Percentiles rank a stretch among this genome's conserved stretches.
These are phyloP conservation scores for Agroathelia rolfsii DNA, from an alignment of 1,284 basidiomycete species.

Conservation along the genomic window DNA sequence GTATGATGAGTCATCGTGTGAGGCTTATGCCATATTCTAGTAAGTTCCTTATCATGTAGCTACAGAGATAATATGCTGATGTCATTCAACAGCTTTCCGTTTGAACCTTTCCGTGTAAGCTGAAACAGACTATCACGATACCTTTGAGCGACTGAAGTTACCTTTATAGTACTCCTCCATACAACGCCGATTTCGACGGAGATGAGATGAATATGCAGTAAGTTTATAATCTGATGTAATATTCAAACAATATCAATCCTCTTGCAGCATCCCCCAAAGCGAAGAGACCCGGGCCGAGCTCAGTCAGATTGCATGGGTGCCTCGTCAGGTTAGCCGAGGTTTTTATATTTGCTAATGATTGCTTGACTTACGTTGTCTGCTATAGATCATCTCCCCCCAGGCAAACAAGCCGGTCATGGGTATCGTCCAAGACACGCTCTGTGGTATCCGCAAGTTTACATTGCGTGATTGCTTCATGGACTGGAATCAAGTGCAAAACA, in stretches of 20 bases:
- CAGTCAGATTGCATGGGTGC: slow-evolving; percentile 99
- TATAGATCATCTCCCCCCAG: slow-evolving; percentile 95
- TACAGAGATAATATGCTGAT: slow-evolving; percentile 20
- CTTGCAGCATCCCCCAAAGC: slow-evolving; percentile 82
- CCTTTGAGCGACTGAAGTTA: slow-evolving; percentile 20
- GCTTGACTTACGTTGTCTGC: slow-evolving; percentile 5
- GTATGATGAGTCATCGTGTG: slow-evolving; percentile 99
- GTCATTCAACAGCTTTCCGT: slow-evolving; percentile 67
- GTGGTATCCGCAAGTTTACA: slow-evolving; percentile 96
- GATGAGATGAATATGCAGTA: slow-evolving; percentile 99
- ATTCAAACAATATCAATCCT: slow-evolving; percentile 9
- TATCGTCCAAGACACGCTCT: slow-evolving; percentile 98
- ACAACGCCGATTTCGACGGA: slow-evolving; percentile 98
- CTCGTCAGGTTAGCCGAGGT: slow-evolving; percentile 74
- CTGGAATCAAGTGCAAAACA: slow-evolving; percentile 92
- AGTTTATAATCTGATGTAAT: slow-evolving; percentile 21
- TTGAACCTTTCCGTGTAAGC: slow-evolving; percentile 92
- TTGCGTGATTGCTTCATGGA: slow-evolving; percentile 91
- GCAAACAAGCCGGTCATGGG: slow-evolving; percentile 99
- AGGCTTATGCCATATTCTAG: slow-evolving; percentile 98
- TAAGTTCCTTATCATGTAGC: slow-evolving; percentile 34
- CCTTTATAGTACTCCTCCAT: slow-evolving; percentile 62
- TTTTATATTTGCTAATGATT: slow-evolving; percentile 3
- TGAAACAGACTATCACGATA: slow-evolving; percentile 12
- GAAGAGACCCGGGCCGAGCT: slow-evolving; percentile 99